Base-by-base conservation (phyloP, 305 asterid genomes). In the Ajuga reptans region DNA sequence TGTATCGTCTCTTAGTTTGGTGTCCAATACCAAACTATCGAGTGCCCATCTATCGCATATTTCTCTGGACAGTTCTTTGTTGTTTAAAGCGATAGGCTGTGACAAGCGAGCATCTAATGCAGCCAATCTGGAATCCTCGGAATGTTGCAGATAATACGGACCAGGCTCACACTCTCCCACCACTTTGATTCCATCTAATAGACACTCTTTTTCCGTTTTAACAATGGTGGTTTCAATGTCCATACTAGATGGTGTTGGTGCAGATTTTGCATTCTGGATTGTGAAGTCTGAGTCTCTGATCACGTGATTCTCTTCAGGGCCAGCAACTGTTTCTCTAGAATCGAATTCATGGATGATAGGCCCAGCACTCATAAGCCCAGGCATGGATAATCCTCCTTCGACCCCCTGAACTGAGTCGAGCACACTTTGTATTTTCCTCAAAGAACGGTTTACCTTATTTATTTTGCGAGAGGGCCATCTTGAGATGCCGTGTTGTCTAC, bases 401-500 rank as follows among this genome's bases (percentile, higher is more conserved):
- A 87, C 87, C 9, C 96, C 97, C 60, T 92, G 87, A 64, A 92
- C 98, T 57, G 98, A 92, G 78, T 86, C 87, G 3, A 92, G 86
- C 75, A 90, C 94, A 2, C 84, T 81, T 56, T 83, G 95, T 55
- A 90, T 85, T 78, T 92, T 90, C 72, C 79, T 88, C 66, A 92
- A 76, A 72, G 97, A 92, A 31, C 96, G 93, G 79, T 87, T 88
- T 34, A 90, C 97, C 74, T 92, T 92, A 69, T 87, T 84, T 80
- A 92, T 92, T 84, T 90, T 92, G 69, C 94, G 94, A 54, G 96
- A 90, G 70, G 98, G 97, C 98, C 98, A 92, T 75, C 95, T 85
- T 41, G 87, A 81, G 83, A 92, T 92, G 69, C 96, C 98, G 69
- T 92, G 92, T 54, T 82, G 87, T 76, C 98, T 79, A 76, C 98